Evolutionary conservation across 1,139 yeast species (phyloP), one percentile per base, ranked within the genome.

Genomic region (Casaregolazyma suthepensis): DNA sequence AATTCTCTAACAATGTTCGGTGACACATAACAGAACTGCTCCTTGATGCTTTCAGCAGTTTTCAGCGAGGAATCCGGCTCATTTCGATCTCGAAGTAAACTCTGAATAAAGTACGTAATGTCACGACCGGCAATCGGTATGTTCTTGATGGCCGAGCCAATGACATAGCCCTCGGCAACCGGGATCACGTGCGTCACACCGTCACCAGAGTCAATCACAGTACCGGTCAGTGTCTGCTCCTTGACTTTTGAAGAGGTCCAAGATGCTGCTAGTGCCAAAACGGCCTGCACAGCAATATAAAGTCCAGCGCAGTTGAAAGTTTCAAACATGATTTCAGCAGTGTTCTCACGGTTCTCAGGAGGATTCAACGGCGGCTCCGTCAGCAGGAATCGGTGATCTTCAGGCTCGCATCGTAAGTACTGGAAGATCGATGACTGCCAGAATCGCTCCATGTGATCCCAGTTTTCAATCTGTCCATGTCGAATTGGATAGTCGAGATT

Each of bases 381-480:
- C 58, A 93, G 75, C 57, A 93, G 76, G 71, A 93, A 93, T 70
- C 89, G 89, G 67, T 93, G 99, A 71, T 93, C 99, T 70, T 93
- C 99, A 6, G 99, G 99, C 71, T 93, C 99, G 69, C 98, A 90
- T 71, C 97, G 82, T 65, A 93, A 79, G 70, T 93, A 93, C 73
- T 93, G 91, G 76, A 93, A 93, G 66, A 93, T 91, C 46, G 96
- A 88, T 66, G 87, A 87, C 69, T 93, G 98, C 99, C 99, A 93
- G 71, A 90, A 91, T 68, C 99, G 79, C 71, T 93, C 99, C 99
- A 93, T 93, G 69, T 93, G 97, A 73, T 94, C 99, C 99, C 99
- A 93, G 69, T 93, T 90, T 71, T 93, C 99, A 60, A 93, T 85
- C 74, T 93, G 99, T 20, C 99, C 99, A 67, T 93, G 99, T 70